Conservation (phyloP, 257 asterid genomes). For the Solanum piurae region DNA sequence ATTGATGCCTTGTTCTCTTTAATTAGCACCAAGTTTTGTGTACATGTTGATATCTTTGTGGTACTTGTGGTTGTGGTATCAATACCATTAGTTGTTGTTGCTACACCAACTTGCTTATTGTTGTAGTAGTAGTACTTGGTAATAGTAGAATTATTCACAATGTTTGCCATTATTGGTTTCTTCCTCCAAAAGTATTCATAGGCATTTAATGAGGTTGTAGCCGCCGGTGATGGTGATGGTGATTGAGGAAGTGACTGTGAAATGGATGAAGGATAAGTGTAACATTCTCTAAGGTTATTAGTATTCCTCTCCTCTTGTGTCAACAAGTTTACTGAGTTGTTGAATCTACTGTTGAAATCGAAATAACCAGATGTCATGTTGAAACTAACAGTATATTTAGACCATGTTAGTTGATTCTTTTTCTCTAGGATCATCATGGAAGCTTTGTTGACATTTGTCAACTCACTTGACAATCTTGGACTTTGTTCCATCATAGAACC, state of each 20-base stretch:
- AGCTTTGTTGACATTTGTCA: constrained; percentile 29
- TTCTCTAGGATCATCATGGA: constrained; percentile 24
- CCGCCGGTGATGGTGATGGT: constrained; percentile 8
- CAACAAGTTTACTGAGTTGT: constrained; percentile 7
- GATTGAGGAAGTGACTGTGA: constrained; percentile 38
- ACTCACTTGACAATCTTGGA: constrained; percentile 16
- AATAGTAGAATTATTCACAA: constrained; percentile 5
- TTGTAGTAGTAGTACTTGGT: constrained; percentile 1
- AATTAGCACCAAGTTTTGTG: constrained; percentile 33
- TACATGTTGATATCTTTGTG: constrained; percentile 1
- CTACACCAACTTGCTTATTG: not conserved
- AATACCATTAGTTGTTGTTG: not conserved
- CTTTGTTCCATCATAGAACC: constrained; percentile 10
- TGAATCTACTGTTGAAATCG: not conserved
- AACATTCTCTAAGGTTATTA: not conserved
- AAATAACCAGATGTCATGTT: not conserved
- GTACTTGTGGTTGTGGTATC: not conserved
- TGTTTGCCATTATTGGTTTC: constrained; percentile 15
- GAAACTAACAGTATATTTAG: not conserved
- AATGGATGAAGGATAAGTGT: constrained; percentile 3
- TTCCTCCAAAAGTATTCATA: constrained; percentile 69
- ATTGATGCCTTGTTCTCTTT: constrained; percentile 23
- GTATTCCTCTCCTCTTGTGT: not conserved
- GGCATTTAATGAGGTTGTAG: constrained; percentile 36
- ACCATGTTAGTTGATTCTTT: constrained; percentile 33